These are phyloP conservation scores for Saturnispora serradocipensis DNA, from an alignment of 805 yeast genomes.

Conservation along the genomic window DNA sequence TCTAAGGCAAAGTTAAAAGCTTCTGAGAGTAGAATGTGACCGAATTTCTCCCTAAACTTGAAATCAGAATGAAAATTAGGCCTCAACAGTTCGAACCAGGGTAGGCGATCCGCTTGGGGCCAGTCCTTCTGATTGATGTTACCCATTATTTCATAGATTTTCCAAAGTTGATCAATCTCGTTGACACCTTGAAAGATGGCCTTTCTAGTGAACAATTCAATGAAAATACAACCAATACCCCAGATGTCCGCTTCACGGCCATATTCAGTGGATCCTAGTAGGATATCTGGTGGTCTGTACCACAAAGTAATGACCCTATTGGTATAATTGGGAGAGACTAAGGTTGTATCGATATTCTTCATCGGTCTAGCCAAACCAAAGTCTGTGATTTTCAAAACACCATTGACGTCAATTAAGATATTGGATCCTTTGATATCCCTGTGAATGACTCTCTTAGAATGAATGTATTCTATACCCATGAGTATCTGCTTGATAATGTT, in stretches of 20 bases:
- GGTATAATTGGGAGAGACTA: constrained; percentile 71
- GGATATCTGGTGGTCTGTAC: constrained; percentile 94
- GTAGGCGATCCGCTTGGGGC: constrained; percentile 71
- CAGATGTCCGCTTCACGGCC: constrained; percentile 90
- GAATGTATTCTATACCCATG: constrained; percentile 63
- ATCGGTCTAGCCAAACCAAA: constrained; percentile 75
- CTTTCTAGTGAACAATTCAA: constrained; percentile 65
- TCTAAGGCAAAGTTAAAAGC: constrained; percentile 58
- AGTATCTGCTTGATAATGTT: constrained; percentile 56
- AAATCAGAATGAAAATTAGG: constrained; percentile 38
- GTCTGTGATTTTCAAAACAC: constrained; percentile 65
- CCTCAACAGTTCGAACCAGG: constrained; percentile 85
- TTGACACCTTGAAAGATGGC: constrained; percentile 86
- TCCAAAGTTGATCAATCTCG: constrained; percentile 73
- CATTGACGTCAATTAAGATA: constrained; percentile 53
- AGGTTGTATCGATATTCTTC: constrained; percentile 41
- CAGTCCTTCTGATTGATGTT: constrained; percentile 66
- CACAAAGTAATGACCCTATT: constrained; percentile 92
- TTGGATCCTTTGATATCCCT: constrained; percentile 80
- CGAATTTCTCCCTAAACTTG: constrained; percentile 35
- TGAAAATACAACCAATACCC: constrained; percentile 90
- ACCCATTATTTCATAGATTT: constrained; percentile 79
- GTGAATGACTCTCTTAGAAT: constrained; percentile 59
- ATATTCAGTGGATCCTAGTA: constrained; percentile 84
- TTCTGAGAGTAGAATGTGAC: constrained; percentile 34